These are phyloP conservation scores for Phytophthora cactorum DNA, from an alignment of 352 stramenopile genomes.

Conservation along the genomic window DNA sequence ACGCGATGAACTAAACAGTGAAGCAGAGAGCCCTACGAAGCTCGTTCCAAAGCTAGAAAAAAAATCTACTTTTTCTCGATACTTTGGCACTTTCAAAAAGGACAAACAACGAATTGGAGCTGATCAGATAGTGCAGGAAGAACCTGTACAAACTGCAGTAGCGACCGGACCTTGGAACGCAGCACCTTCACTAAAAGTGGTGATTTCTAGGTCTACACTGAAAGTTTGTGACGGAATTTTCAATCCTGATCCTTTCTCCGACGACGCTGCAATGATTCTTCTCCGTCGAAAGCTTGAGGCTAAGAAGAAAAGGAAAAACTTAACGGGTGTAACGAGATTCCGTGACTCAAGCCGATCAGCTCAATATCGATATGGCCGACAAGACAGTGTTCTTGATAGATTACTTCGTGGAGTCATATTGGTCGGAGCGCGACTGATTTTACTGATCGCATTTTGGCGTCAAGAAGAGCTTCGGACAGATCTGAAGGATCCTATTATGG, in stretches of 20 bases:
- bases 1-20: neutral
- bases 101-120: slow-evolving; percentile 3
- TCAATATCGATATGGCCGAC: slow-evolving; percentile 16
- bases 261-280: slow-evolving; percentile 21
- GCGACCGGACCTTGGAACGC: slow-evolving; percentile 3
- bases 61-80: neutral
- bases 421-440: slow-evolving; percentile 19
- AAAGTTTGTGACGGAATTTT: slow-evolving; percentile 27
- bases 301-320: neutral
- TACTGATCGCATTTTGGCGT: slow-evolving; percentile 62
- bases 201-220: slow-evolving; percentile 16
- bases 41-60: neutral
- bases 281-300: slow-evolving; percentile 18
- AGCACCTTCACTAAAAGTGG: slow-evolving; percentile 9
- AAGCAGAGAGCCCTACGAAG: neutral
- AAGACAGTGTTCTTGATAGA: neutral
- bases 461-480: slow-evolving; percentile 57
- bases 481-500: slow-evolving; percentile 46
- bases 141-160: neutral
- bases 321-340: neutral
- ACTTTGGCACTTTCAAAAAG: slow-evolving; percentile 4
- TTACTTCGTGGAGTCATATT: neutral
- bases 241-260: slow-evolving; percentile 21
- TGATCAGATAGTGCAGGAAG: slow-evolving; percentile 3
- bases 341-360: slow-evolving; percentile 6